These are phyloP conservation scores for Decorospora gaudefroyi DNA, from an alignment of 2,329 filamentous ascomycete species.

Conservation along the genomic window DNA sequence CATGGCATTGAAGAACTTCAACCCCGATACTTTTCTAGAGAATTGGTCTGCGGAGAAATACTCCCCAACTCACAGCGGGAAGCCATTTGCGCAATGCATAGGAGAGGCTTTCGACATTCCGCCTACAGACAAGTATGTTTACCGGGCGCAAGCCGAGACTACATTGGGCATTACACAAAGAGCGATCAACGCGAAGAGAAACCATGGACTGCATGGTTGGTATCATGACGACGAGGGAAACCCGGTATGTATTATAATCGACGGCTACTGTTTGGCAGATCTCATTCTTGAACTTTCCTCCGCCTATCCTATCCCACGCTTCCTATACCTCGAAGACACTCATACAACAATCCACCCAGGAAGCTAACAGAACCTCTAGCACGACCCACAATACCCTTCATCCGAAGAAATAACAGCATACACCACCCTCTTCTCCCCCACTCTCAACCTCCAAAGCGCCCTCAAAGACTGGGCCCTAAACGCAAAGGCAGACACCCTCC, in stretches of 20 bases:
- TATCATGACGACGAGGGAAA: constrained; percentile 53
- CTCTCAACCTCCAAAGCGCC: constrained; percentile 63
- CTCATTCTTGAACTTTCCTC: no score
- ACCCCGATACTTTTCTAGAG: constrained; percentile 53
- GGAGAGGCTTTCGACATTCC: constrained; percentile 55
- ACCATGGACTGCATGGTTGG: constrained; percentile 57
- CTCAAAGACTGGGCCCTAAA: constrained; percentile 67
- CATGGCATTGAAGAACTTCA: constrained; percentile 47
- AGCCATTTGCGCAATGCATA: constrained; percentile 52
- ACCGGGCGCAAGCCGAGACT: constrained; percentile 57
- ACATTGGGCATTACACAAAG: constrained; percentile 56
- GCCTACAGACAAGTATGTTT: constrained; percentile 54
- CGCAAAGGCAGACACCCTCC: constrained; percentile 66
- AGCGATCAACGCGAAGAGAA: constrained; percentile 54
- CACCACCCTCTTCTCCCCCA: constrained; percentile 66
- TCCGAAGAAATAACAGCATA: constrained; percentile 67
- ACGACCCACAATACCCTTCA: constrained; percentile 27
- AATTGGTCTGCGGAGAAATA: constrained; percentile 50
- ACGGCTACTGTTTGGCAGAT: no score
- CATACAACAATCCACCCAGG: neutral
- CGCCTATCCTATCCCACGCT: neutral
- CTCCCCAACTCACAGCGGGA: constrained; percentile 29
- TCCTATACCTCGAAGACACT: neutral
- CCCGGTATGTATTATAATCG: constrained; percentile 20
- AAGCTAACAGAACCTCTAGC: constrained; percentile 7